Base-by-base conservation (phyloP, 2,329 filamentous ascomycete genomes). In the Didymella pinodella region DNA sequence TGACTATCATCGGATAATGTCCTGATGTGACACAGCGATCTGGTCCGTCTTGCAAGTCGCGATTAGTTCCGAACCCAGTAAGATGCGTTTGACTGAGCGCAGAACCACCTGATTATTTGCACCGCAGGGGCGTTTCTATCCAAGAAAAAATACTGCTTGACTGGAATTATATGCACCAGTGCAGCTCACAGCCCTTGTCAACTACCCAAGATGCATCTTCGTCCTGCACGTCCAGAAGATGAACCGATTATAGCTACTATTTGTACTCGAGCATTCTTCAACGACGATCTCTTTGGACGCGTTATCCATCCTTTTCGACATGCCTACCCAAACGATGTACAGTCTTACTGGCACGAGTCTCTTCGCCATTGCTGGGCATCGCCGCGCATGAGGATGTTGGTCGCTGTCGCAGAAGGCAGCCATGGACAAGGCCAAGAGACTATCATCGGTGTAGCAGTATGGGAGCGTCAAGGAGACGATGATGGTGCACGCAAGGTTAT, bases 251-350 rank as follows among this genome's bases (percentile, higher is more conserved):
- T 76, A 7, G 67, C 48, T 8, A 38, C 31, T 18, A 45, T 74
- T 41, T 65, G 65, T 36, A 44, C 63, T 14, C 53, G 63, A 3
- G 65, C 73, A 6, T 76, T 72, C 53, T 74, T 71, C 57, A 60
- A 73, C n/a, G 73, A 76, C 48, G 59, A 67, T 26, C 64, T 73
- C 20, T 71, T 69, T 26, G 73, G 70, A 36, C 55, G 59, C 0
- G 50, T 68, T 4, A 65, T 76, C 20, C 72, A 75, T 58, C 73
- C 72, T 0, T 32, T 67, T 29, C 70, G 71, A 2, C 26, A 65
- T 8, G 25, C 65, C 10, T 72, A 68, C 44, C 71, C 72, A 2
- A 56, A 66, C 18, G 69, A 75, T 28, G 58, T 69, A 16, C 32
- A 57, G 2, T 59, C 67, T 7, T 75, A 61, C 54, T 75, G 70